Evolutionary conservation across 2,329 filamentous ascomycete species (phyloP).

Genomic region (Zymoseptoria brevis): DNA sequence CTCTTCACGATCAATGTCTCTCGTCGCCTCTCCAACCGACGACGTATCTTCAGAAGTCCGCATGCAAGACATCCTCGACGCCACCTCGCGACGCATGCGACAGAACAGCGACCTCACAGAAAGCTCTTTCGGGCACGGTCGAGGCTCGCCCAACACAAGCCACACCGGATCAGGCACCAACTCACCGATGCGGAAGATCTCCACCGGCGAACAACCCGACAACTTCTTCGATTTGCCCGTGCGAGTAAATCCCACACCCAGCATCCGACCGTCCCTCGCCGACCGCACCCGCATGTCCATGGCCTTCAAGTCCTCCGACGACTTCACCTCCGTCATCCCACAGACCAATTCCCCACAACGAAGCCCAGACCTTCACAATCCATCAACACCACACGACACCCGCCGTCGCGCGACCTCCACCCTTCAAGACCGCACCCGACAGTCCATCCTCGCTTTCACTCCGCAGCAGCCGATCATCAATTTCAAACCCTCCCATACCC

Average conservation of each 20-base stretch:
- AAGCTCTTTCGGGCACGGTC: not conserved
- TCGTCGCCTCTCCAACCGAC: conserved; percentile 14
- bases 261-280: conserved; percentile 34
- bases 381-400: not conserved
- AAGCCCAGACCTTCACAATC: not conserved
- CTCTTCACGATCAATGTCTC: conserved; percentile 8
- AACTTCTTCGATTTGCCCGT: conserved; percentile 10
- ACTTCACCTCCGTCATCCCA: conserved; percentile 14
- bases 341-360: not conserved
- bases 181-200: conserved; percentile 3
- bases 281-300: conserved; percentile 43
- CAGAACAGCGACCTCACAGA: conserved; percentile 9
- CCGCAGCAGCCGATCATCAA: conserved; percentile 1
- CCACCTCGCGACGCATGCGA: conserved; percentile 7
- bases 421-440: conserved; percentile 68
- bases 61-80: conserved; percentile 6
- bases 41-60: conserved; percentile 6
- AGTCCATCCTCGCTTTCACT: conserved; percentile 53
- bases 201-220: conserved; percentile 13
- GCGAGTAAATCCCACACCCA: not conserved
- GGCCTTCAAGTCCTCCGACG: conserved; percentile 25
- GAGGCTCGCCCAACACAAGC: conserved; percentile 1
- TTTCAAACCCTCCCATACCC: conserved; percentile 27
- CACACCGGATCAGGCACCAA: conserved; percentile 5
- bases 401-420: conserved; percentile 28